Percentiles rank a stretch among this genome's conserved stretches.
phyloP scores from a whole-genome alignment of 805 yeast genomes.

The Huiozyma sinensis region DNA sequence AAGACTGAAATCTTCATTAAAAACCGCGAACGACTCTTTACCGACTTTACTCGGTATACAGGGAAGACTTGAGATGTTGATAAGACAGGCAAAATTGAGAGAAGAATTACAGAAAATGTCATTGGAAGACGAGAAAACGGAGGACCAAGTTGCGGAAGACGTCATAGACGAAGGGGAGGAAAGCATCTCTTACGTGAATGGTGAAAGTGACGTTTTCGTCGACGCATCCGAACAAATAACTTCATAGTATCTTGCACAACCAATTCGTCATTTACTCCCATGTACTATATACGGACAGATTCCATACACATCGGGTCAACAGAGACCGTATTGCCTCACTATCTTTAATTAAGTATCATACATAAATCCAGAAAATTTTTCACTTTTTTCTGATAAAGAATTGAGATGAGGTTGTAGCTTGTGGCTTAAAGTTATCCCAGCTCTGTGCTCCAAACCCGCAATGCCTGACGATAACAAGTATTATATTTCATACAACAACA shows the following conservation, averaged over 20 bases:
- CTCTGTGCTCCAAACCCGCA: too few relatives aligned
- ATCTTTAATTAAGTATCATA: too few relatives aligned
- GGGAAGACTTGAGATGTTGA: constrained; percentile 72
- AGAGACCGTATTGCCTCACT: too few relatives aligned
- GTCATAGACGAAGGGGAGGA: constrained; percentile 24
- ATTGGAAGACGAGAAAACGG: constrained; percentile 17
- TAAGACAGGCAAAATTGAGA: constrained; percentile 66
- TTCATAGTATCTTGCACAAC: not conserved
- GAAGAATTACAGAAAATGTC: constrained; percentile 34
- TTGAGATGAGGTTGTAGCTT: too few relatives aligned
- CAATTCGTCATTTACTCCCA: too few relatives aligned
- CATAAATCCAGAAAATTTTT: too few relatives aligned
- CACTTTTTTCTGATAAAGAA: too few relatives aligned
- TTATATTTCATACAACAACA: constrained; percentile 67
- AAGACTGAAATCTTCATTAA: constrained; percentile 45
- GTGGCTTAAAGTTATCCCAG: too few relatives aligned
- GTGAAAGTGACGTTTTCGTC: constrained; percentile 37
- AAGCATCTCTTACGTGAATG: constrained; percentile 29
- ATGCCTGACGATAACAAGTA: constrained; percentile 22
- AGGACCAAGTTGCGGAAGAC: constrained; percentile 10
- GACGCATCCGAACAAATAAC: constrained; percentile 27
- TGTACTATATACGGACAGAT: too few relatives aligned
- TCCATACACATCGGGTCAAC: too few relatives aligned
- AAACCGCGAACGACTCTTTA: constrained; percentile 46
- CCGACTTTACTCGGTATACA: constrained; percentile 68